These are phyloP conservation scores for Amanita subjunquillea DNA, from an alignment of 768 basidiomycete species.

Conservation along the genomic window DNA sequence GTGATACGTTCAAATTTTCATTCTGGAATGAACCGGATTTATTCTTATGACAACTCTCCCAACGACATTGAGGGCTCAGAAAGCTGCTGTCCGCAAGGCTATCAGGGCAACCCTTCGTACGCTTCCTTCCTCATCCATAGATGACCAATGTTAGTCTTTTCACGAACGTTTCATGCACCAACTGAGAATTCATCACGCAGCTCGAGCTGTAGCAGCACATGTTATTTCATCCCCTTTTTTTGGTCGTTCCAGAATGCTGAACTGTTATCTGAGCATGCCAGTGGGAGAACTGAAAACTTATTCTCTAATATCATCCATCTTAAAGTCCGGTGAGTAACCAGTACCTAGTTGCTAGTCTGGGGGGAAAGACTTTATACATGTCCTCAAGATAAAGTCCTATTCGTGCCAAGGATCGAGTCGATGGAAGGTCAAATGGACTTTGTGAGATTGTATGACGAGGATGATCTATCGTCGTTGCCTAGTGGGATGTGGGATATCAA, in stretches of 20 bases:
- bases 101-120: slow-evolving; percentile 33
- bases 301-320: slow-evolving; percentile 36
- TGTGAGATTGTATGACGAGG: slow-evolving; percentile 44
- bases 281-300: slow-evolving; percentile 57
- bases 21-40: neutral
- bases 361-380: neutral
- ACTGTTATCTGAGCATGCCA: slow-evolving; percentile 81
- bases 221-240: slow-evolving; percentile 46
- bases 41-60: slow-evolving; percentile 3
- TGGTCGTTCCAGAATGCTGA: slow-evolving; percentile 34
- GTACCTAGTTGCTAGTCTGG: neutral
- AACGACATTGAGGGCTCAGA: slow-evolving; percentile 32
- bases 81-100: slow-evolving; percentile 42
- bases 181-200: slow-evolving; percentile 17
- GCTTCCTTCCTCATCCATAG: slow-evolving; percentile 32
- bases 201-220: slow-evolving; percentile 33
- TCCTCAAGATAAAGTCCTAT: slow-evolving; percentile 51
- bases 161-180: neutral
- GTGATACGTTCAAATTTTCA: neutral
- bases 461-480: slow-evolving; percentile 49
- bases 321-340: slow-evolving; percentile 38
- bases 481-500: slow-evolving; percentile 67
- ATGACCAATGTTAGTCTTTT: slow-evolving; percentile 48
- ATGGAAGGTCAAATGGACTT: slow-evolving; percentile 52
- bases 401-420: slow-evolving; percentile 54